These are phyloP conservation scores for Mycena olivaceomarginata DNA, from an alignment of 768 basidiomycete genomes.

Conservation along the genomic window DNA sequence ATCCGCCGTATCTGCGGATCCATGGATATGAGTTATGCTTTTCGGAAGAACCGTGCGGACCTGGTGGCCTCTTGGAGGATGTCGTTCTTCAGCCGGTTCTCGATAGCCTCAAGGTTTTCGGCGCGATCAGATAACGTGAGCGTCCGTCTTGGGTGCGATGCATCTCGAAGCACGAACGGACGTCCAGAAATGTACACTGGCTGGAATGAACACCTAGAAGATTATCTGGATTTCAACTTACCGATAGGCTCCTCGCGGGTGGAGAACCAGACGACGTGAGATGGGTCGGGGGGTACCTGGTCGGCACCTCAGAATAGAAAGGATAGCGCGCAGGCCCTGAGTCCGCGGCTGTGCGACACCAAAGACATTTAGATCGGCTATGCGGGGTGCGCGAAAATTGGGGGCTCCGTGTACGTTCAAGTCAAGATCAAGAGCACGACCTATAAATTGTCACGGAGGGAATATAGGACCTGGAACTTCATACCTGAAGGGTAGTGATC, in stretches of 20 bases:
- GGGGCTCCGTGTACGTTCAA: conserved; percentile 96
- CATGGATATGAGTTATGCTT: conserved; percentile 13
- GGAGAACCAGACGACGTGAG: conserved; percentile 95
- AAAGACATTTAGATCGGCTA: conserved; percentile 91
- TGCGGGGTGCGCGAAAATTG: conserved; percentile 91
- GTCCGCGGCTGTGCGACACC: conserved; percentile 97
- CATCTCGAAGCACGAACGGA: conserved; percentile 94
- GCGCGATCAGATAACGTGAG: conserved; percentile 93
- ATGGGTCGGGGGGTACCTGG: conserved; percentile 77
- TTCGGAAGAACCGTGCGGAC: conserved; percentile 57
- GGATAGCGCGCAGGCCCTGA: conserved; percentile 92
- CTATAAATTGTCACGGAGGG: conserved; percentile 58
- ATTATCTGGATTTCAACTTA: conserved; percentile 59
- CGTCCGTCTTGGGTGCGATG: conserved; percentile 86
- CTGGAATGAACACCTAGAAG: neutral
- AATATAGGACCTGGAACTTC: conserved; percentile 11
- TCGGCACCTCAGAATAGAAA: conserved; percentile 88
- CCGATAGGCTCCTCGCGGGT: conserved; percentile 97
- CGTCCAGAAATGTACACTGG: conserved; percentile 92
- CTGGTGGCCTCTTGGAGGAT: conserved; percentile 90
- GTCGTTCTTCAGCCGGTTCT: conserved; percentile 91
- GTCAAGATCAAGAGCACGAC: conserved; percentile 93
- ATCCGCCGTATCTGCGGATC: conserved; percentile 85
- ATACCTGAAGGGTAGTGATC: conserved; percentile 90
- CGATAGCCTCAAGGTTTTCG: conserved; percentile 96